Percentiles rank a stretch among this genome's conserved stretches.
phyloP scores from a whole-genome alignment of 495 filamentous ascomycete genomes.

The Tuber microsphaerosporum region DNA sequence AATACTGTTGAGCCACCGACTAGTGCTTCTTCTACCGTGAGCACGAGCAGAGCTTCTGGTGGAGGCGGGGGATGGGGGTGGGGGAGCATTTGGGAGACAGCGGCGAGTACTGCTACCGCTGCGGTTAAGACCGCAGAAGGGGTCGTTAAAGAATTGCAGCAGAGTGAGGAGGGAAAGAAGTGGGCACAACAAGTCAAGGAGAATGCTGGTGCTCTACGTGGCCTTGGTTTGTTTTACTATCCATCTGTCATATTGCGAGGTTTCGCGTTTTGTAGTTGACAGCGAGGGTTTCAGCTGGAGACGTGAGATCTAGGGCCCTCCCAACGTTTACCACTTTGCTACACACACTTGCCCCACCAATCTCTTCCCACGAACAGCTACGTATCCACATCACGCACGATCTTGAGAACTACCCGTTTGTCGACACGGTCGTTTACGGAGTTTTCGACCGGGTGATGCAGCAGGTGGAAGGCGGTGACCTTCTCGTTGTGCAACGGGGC shows the following conservation, averaged over 20 bases:
- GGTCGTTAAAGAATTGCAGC: slow-evolving; percentile 86
- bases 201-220: slow-evolving; percentile 74
- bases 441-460: slow-evolving; percentile 97
- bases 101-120: slow-evolving; percentile 55
- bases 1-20: slow-evolving; percentile 38
- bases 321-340: slow-evolving; percentile 93
- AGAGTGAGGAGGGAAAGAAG: slow-evolving; percentile 89
- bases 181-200: slow-evolving; percentile 94
- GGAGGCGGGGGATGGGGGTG: slow-evolving; percentile 72
- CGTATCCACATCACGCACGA: slow-evolving; percentile 98
- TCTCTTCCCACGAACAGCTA: slow-evolving; percentile 93
- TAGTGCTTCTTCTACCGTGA: slow-evolving; percentile 16
- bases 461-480: slow-evolving; percentile 93
- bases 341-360: slow-evolving; percentile 89
- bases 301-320: slow-evolving; percentile 77
- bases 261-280: slow-evolving; percentile 11
- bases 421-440: slow-evolving; percentile 85
- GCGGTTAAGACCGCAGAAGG: slow-evolving; percentile 93
- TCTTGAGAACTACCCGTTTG: slow-evolving; percentile 82
- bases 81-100: slow-evolving; percentile 61
- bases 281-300: slow-evolving; percentile 57
- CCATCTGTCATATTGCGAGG: slow-evolving; percentile 26
- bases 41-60: slow-evolving; percentile 35
- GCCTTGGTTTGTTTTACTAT: slow-evolving; percentile 57
- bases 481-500: slow-evolving; percentile 91